Percentiles rank a stretch among this genome's conserved stretches.
Conservation (phyloP, 73 alveolate genomes). For the Tetrahymena borealis region DNA sequence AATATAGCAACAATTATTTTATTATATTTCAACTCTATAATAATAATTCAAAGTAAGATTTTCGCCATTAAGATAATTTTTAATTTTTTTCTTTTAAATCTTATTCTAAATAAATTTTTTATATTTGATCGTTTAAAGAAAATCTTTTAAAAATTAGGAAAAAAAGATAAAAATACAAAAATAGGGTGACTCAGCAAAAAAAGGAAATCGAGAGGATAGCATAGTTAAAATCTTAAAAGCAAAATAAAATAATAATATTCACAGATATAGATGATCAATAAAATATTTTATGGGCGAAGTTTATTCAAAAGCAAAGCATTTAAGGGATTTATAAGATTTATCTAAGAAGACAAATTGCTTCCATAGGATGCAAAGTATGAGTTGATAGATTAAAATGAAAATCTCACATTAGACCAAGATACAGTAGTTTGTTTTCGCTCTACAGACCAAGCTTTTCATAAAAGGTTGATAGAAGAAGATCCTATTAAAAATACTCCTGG, state of each 20-base stretch:
- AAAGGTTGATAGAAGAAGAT: neutral
- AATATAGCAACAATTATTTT: too few species aligned
- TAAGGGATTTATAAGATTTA: neutral
- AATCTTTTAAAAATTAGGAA: too few species aligned
- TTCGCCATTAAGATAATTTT: too few species aligned
- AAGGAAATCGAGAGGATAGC: neutral
- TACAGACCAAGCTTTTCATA: neutral
- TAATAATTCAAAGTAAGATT: too few species aligned
- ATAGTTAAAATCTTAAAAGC: neutral
- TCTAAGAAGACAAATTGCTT: neutral
- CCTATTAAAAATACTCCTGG: neutral
- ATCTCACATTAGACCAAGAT: neutral
- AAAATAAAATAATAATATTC: neutral
- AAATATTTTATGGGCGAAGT: constrained; percentile 1
- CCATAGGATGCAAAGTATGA: neutral
- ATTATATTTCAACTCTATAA: too few species aligned
- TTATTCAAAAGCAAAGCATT: neutral
- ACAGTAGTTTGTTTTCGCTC: neutral
- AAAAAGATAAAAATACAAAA: neutral
- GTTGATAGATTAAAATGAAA: neutral
- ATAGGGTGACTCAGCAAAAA: neutral
- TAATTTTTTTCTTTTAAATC: too few species aligned
- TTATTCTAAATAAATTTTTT: too few species aligned
- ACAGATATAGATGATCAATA: neutral
- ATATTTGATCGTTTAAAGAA: too few species aligned